Evolutionary conservation across 2,329 filamentous ascomycete species (phyloP).

Genomic region (Rhexocercosporidium sp.): DNA sequence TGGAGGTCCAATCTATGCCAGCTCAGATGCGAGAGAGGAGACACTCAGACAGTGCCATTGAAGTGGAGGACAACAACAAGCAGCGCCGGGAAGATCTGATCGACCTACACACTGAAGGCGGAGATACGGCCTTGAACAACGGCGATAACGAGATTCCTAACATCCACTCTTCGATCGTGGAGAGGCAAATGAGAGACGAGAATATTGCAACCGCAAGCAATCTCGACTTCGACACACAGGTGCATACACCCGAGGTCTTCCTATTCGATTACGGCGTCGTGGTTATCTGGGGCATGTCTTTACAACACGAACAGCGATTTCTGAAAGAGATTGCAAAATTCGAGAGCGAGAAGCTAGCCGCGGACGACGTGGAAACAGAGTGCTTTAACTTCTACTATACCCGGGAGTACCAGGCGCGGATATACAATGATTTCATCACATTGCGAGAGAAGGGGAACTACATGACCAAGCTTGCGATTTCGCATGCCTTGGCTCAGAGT

Average conservation of each 20-base stretch:
- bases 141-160: slow-evolving; percentile 37
- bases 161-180: slow-evolving; percentile 33
- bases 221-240: slow-evolving; percentile 81
- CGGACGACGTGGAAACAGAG: slow-evolving; percentile 91
- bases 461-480: slow-evolving; percentile 97
- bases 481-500: slow-evolving; percentile 91
- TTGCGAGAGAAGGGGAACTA: slow-evolving; percentile 93
- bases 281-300: slow-evolving; percentile 97
- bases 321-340: slow-evolving; percentile 94
- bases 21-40: slow-evolving; percentile 64
- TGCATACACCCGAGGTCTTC: slow-evolving; percentile 94
- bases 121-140: slow-evolving; percentile 42
- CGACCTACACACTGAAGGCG: slow-evolving; percentile 55
- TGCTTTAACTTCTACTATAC: slow-evolving; percentile 99
- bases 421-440: slow-evolving; percentile 99
- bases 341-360: slow-evolving; percentile 84
- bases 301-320: slow-evolving; percentile 87
- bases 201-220: slow-evolving; percentile 45
- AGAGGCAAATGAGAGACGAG: slow-evolving; percentile 46
- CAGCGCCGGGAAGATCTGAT: slow-evolving; percentile 65
- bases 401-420: slow-evolving; percentile 93
- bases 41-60: slow-evolving; percentile 77
- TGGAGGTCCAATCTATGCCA: slow-evolving; percentile 38
- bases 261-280: slow-evolving; percentile 97
- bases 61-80: slow-evolving; percentile 64